Base-by-base conservation (phyloP, 164 flowering plant species). In the Nymphaea thermarum region DNA sequence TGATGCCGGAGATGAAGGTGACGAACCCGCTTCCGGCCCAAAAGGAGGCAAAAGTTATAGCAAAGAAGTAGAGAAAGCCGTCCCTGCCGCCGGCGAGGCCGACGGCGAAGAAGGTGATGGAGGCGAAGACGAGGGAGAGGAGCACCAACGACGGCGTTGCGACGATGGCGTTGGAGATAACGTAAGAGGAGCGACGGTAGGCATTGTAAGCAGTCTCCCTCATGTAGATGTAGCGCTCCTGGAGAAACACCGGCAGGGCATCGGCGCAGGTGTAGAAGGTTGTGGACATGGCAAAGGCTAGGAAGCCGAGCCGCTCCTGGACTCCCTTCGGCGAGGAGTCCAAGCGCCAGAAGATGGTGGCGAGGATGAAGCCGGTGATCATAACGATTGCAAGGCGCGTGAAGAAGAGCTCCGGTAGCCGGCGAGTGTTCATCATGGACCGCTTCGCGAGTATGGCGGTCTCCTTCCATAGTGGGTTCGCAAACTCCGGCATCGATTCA, bases 261-360 rank as follows among this genome's bases (percentile, higher is more conserved):
- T 93, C 98, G 0, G 98, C 96, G 70, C 97, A 91, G 3, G 97
- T 89, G 83, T 91, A 93, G 89, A 82, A 93, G 41, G 88, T 91
- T 5, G 98, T 91, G 44, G 97, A 88, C 97, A 91, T 91, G 71
- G 98, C 98, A 69, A 93, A 93, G 4, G 98, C 98, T 78, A 91
- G 83, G 81, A 93, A 89, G 0, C 96, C 97, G 15, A 93, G 55
- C 1, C 98, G 79, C 64, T 93, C 98, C 70, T 89, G 91, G 25
- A 87, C 78, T 0, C 98, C 98, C 74, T 73, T 85, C 0, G 98
- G 98, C 0, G 98, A 87, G 42, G 73, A 71, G 71, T 93, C 97
- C 12, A 93, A 87, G 4, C 77, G 68, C 90, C 91, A 82, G 75
- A 89, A 93, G 36, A 91, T 80, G 36, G 98, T 89, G 5, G 98